phyloP scores from a whole-genome alignment of 805 yeast species.

The Wickerhamiella brachini region DNA sequence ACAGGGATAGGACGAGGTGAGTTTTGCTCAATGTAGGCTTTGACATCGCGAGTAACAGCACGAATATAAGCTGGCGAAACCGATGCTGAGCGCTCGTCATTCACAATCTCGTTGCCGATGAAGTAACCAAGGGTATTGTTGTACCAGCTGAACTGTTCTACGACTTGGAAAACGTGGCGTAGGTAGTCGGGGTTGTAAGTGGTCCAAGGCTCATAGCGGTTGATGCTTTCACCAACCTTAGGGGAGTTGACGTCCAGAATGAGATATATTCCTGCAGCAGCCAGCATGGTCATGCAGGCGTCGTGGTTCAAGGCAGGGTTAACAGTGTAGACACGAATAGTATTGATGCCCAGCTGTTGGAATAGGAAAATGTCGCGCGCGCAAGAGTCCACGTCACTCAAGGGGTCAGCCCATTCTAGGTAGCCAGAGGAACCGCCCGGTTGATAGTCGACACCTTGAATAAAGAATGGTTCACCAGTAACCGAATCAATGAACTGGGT shows the following conservation, averaged over 20 bases:
- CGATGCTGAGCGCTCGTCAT: conserved; percentile 52
- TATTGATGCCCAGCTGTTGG: conserved; percentile 75
- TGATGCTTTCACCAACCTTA: conserved; percentile 57
- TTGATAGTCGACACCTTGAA: conserved; percentile 87
- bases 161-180: conserved; percentile 61
- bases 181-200: conserved; percentile 60
- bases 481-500: conserved; percentile 63
- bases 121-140: conserved; percentile 84
- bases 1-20: conserved; percentile 63
- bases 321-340: conserved; percentile 76
- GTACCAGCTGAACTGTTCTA: conserved; percentile 68
- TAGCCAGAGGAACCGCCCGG: conserved; percentile 85
- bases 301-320: conserved; percentile 77
- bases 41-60: conserved; percentile 70
- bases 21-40: conserved; percentile 47
- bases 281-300: conserved; percentile 79
- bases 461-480: conserved; percentile 57
- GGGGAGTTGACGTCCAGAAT: conserved; percentile 90
- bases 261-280: conserved; percentile 83
- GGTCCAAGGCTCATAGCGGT: conserved; percentile 90
- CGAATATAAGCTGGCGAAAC: conserved; percentile 64
- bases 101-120: conserved; percentile 84
- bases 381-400: conserved; percentile 58
- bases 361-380: conserved; percentile 71
- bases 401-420: conserved; percentile 48